Evolutionary conservation across 129 eudicot genomes (phyloP).

Genomic region (Heracleum sosnowskyi): DNA sequence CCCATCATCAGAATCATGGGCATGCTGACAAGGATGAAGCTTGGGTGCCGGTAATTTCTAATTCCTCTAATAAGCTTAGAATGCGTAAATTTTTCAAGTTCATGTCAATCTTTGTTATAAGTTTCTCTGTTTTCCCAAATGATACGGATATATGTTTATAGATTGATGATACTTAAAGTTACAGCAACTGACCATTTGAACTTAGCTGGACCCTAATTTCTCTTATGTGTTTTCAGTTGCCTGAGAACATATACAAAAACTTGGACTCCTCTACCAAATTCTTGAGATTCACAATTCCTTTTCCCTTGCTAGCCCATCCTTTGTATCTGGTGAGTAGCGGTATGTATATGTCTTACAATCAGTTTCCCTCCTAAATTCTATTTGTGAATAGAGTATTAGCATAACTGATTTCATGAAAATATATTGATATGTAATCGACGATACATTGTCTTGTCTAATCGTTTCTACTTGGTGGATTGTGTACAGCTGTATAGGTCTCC

Average conservation of each 20-base stretch:
- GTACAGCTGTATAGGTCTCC: slow-evolving; percentile 6
- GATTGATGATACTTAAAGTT: neutral
- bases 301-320: slow-evolving; percentile 9
- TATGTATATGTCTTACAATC: too few species aligned
- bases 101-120: neutral
- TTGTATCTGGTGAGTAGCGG: neutral
- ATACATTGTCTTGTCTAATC: neutral
- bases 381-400: too few species aligned
- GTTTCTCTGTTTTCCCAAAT: neutral
- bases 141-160: neutral
- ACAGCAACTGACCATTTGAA: neutral
- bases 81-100: too few species aligned
- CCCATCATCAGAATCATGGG: too few species aligned
- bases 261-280: neutral
- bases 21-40: too few species aligned
- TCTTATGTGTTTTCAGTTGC: neutral
- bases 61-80: too few species aligned
- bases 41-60: too few species aligned
- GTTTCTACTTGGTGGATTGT: neutral
- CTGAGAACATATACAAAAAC: slow-evolving; percentile 9
- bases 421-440: too few species aligned
- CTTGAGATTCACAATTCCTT: slow-evolving; percentile 6
- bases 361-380: too few species aligned
- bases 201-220: neutral
- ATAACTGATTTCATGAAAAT: too few species aligned